Evolutionary conservation across 1,139 yeast genomes (phyloP), one percentile per base, ranked within the genome.

Genomic region (Pichia inconspicua): DNA sequence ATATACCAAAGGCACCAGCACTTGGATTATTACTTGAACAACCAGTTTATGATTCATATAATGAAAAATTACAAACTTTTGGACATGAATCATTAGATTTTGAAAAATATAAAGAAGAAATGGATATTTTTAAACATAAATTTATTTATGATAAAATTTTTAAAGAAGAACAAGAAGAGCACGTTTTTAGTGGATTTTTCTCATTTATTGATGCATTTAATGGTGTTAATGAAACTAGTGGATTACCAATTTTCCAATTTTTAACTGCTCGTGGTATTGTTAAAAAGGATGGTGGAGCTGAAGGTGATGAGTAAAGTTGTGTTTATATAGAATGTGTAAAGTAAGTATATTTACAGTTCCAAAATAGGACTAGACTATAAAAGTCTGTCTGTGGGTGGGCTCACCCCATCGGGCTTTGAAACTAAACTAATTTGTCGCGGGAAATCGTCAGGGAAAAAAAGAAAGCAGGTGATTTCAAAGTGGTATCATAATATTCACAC

Each of bases 1-100:
- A 89, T 62, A 86, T 92, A 55, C 99, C 99, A 47, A 94, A 92
- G 67, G 98, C 97, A 0, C 99, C 99, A 6, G 95, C 97, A 36
- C 72, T 92, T 54, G 99, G 99, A 0, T 72, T 92, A 51, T 69
- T 94, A 46, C 74, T 92, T 51, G 98, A 94, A 62, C 80, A 84
- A 50, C 98, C 98, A 0, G 95, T 90, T 12, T 92, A 87, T 65
- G 95, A 85, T 48, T 84, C 87, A 8, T 88, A 85, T 66, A 92
- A 92, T 66, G 72, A 74, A 25, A 78, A 80, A 59, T 72, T 92
- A 55, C 75, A 76, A 50, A 80, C 81, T 53, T 78, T 83, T 60
- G 97, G 96, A n/a, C 86, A 87, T 62, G 84, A 84, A 40, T 78
- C 77, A 15, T 74, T 92, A 48, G 82, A 79, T 43, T 92, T 90